phyloP scores from a whole-genome alignment of 352 stramenopile species.

The Phytophthora parvispora region DNA sequence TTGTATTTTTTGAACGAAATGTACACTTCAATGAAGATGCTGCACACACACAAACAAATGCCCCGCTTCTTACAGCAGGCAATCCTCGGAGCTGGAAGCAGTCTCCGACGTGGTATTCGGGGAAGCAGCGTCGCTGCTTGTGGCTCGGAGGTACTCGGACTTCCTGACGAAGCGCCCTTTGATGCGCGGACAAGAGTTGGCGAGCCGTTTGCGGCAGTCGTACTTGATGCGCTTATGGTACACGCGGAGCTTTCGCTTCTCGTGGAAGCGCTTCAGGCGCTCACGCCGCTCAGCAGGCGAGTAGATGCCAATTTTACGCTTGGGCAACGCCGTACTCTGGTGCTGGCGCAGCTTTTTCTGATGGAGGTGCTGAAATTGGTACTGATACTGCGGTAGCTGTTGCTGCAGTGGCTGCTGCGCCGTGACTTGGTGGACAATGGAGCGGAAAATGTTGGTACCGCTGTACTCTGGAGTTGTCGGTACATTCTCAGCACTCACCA shows the following conservation, averaged over 20 bases:
- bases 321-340: not conserved
- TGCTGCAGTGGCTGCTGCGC: conserved; percentile 5
- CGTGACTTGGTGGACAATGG: conserved; percentile 6
- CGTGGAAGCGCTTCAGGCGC: conserved; percentile 72
- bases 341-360: conserved; percentile 1
- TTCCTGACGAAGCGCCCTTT: conserved; percentile 79
- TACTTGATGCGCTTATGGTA: conserved; percentile 85
- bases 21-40: not conserved
- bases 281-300: conserved; percentile 56
- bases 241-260: conserved; percentile 79
- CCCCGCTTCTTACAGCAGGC: conserved; percentile 1
- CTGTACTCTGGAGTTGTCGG: not conserved
- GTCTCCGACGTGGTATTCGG: conserved; percentile 7
- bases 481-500: conserved; percentile 5
- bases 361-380: not conserved
- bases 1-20: conserved; percentile 6
- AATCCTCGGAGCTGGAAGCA: conserved; percentile 19
- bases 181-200: conserved; percentile 72
- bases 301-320: conserved; percentile 74
- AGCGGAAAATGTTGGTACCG: not conserved
- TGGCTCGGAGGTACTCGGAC: conserved; percentile 25
- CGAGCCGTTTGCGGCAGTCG: conserved; percentile 73
- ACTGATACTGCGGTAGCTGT: conserved; percentile 4
- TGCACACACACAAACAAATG: not conserved
- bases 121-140: conserved; percentile 5